These are phyloP conservation scores for Chlorencoelia australis DNA, from an alignment of 2,329 filamentous ascomycete genomes.

Conservation along the genomic window DNA sequence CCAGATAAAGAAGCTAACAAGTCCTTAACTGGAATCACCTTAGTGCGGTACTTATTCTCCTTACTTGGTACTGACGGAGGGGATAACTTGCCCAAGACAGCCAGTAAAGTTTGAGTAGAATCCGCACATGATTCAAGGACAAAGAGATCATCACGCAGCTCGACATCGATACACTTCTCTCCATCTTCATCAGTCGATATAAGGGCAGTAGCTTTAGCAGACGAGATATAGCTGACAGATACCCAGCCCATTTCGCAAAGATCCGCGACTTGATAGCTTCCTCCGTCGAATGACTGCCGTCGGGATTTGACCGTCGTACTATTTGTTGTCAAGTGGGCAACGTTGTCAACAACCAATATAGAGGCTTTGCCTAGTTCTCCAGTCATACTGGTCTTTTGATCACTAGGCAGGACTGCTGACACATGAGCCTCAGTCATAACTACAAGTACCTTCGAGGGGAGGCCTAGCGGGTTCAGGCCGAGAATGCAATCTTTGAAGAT, in stretches of 20 bases:
- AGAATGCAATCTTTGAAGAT: constrained; percentile 71
- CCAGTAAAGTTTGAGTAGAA: constrained; percentile 85
- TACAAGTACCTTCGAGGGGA: constrained; percentile 66
- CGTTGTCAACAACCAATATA: constrained; percentile 72
- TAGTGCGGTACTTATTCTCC: constrained; percentile 76
- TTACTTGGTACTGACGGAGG: constrained; percentile 77
- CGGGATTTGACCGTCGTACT: constrained; percentile 9
- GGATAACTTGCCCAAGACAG: constrained; percentile 66
- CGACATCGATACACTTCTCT: constrained; percentile 63
- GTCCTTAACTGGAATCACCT: constrained; percentile 76
- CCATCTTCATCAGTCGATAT: constrained; percentile 45
- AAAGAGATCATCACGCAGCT: constrained; percentile 75
- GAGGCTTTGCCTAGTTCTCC: constrained; percentile 71
- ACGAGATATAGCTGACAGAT: constrained; percentile 76
- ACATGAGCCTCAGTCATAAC: constrained; percentile 71
- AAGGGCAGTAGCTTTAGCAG: constrained; percentile 59
- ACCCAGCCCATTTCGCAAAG: constrained; percentile 66
- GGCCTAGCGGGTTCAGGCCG: constrained; percentile 71
- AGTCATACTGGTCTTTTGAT: constrained; percentile 51
- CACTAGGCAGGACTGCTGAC: constrained; percentile 54
- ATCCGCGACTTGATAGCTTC: constrained; percentile 39
- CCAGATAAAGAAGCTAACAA: constrained; percentile 85
- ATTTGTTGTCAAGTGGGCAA: constrained; percentile 33
- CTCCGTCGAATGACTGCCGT: constrained; percentile 25
- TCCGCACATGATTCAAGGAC: constrained; percentile 94